Conservation (phyloP, 73 alveolate genomes). For the Loxodes magnus region DNA sequence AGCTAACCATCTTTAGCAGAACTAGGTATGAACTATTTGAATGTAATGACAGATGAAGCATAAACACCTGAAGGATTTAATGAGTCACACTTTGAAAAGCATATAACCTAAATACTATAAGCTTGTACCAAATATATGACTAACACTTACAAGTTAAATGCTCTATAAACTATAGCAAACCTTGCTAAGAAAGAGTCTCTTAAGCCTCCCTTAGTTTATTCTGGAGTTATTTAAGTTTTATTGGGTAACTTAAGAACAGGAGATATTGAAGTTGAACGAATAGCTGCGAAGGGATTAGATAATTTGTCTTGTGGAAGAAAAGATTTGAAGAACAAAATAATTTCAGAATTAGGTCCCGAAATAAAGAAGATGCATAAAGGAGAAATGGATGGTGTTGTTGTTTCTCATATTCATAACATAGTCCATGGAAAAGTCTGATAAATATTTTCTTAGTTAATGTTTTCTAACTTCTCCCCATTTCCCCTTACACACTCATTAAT, state of each 20-base stretch:
- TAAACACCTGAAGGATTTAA: constrained; percentile 13
- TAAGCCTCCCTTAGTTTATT: constrained; percentile 50
- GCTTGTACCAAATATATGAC: constrained; percentile 25
- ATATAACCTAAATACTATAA: constrained; percentile 55
- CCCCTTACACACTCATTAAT: too few species aligned
- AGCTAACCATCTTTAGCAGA: background rate
- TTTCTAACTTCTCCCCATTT: too few species aligned
- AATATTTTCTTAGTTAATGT: too few species aligned
- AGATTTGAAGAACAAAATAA: constrained; percentile 52
- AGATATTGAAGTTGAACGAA: constrained; percentile 54
- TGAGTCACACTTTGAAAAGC: constrained; percentile 70
- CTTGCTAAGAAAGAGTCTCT: constrained; percentile 69
- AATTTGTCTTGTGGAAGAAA: constrained; percentile 51
- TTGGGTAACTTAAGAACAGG: constrained; percentile 34
- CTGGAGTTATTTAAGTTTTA: constrained; percentile 57
- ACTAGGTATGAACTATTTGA: constrained; percentile 52
- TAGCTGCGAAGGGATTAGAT: constrained; percentile 70
- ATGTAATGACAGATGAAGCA: constrained; percentile 47
- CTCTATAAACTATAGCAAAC: constrained; percentile 51
- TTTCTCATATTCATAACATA: constrained; percentile 53
- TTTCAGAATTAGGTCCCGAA: constrained; percentile 66
- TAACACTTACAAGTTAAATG: constrained; percentile 32
- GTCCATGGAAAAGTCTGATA: too few species aligned
- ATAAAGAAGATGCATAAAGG: constrained; percentile 48
- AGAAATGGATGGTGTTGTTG: constrained; percentile 67